Conservation (phyloP, 2,329 filamentous ascomycete genomes). For the Neonectria magnoliae region DNA sequence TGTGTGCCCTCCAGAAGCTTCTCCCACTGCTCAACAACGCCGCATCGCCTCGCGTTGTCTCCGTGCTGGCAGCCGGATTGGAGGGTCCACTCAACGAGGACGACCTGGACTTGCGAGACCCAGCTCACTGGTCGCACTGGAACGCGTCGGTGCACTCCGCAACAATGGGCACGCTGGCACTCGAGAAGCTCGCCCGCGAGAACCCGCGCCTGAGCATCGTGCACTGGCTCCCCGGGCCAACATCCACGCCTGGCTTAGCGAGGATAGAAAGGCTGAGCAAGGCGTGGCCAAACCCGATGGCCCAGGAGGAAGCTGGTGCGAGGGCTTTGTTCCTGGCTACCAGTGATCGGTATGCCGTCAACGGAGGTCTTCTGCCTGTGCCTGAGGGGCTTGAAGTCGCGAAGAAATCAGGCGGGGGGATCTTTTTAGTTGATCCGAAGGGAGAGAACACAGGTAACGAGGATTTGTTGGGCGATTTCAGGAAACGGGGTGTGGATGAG, state of each 20-base stretch:
- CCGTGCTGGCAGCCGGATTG: neutral
- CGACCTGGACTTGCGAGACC: slow-evolving; percentile 5
- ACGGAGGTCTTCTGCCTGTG: neutral
- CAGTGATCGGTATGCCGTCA: neutral
- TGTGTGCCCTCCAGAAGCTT: slow-evolving; percentile 7
- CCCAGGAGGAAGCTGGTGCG: neutral
- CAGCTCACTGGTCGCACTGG: neutral
- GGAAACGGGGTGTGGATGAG: neutral
- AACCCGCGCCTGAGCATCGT: slow-evolving; percentile 13
- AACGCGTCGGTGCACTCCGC: slow-evolving; percentile 13
- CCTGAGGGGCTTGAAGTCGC: neutral
- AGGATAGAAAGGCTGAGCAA: slow-evolving; percentile 3
- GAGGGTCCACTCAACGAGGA: neutral
- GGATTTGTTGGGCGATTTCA: slow-evolving; percentile 1
- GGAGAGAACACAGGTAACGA: slow-evolving; percentile 19
- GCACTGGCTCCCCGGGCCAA: slow-evolving; percentile 9
- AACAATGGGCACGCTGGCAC: slow-evolving; percentile 17
- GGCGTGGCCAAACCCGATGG: neutral
- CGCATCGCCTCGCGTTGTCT: neutral
- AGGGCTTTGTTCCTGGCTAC: slow-evolving; percentile 6
- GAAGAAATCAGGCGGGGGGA: neutral
- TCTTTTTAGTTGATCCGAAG: slow-evolving; percentile 8
- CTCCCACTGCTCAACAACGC: slow-evolving; percentile 16
- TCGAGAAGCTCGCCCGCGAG: neutral
- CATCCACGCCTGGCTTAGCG: neutral